Conservation (phyloP, 2,329 filamentous ascomycete species). For the Akanthomyces dipterigenus region DNA sequence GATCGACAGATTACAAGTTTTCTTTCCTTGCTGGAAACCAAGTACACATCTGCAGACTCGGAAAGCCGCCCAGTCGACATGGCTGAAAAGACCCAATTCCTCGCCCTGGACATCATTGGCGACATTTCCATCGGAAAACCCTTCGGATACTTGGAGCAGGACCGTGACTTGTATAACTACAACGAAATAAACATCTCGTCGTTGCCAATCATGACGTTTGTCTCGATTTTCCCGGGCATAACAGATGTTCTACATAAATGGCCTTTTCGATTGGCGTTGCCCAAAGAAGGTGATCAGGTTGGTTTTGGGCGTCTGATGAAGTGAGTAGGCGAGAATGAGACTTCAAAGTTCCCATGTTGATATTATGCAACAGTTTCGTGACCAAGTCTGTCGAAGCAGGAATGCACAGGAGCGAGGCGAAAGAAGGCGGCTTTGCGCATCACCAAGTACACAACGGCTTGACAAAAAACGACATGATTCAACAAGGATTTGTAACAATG, state of each 20-base stretch:
- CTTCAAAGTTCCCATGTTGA: background rate
- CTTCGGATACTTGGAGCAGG: constrained; percentile 44
- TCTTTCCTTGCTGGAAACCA: constrained; percentile 37
- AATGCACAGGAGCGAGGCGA: constrained; percentile 16
- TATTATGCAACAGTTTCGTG: constrained; percentile 17
- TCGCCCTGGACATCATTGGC: constrained; percentile 48
- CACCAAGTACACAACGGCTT: constrained; percentile 33
- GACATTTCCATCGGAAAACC: constrained; percentile 44
- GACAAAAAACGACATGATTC: constrained; percentile 27
- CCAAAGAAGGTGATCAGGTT: constrained; percentile 29
- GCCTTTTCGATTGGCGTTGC: constrained; percentile 29
- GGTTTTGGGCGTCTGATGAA: constrained; percentile 34
- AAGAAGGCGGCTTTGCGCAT: constrained; percentile 31
- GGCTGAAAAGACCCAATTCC: constrained; percentile 43
- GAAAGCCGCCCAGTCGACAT: constrained; percentile 38
- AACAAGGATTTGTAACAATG: constrained; percentile 35
- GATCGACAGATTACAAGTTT: constrained; percentile 33
- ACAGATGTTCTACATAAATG: constrained; percentile 28
- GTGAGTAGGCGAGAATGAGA: constrained; percentile 19
- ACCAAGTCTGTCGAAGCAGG: constrained; percentile 21
- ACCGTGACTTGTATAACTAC: constrained; percentile 41
- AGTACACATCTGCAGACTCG: constrained; percentile 36
- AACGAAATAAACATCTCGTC: constrained; percentile 37
- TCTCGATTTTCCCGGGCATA: constrained; percentile 31
- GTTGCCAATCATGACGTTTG: constrained; percentile 29